Base-by-base conservation (phyloP, 495 filamentous ascomycete genomes). In the Penicillium lagena region DNA sequence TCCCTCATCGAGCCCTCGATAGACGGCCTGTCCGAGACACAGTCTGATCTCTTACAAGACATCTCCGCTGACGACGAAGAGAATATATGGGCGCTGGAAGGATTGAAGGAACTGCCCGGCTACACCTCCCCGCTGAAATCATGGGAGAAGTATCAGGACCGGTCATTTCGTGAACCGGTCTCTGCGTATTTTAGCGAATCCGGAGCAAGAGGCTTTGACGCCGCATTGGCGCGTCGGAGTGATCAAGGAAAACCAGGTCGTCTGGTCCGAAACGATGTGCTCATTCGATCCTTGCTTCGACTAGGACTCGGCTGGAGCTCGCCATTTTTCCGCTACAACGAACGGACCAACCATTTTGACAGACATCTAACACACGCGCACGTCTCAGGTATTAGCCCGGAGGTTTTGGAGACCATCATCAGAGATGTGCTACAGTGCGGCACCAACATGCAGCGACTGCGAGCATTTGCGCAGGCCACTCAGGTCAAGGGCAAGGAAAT, bases 251-350 rank as follows among this genome's bases (percentile, higher is more conserved):
- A 43, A 7, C n/a, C 50, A 2, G 51, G 45, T 11, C 53, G 55
- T 9, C 28, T 67, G 22, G 60, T 61, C n/a, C 61, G 54, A 29
- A 52, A 71, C 12, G 66, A 72, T 35, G 47, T 74, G 2, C 81
- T 87, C 50, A 58, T 83, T 30, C 58, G 77, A 37, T 83, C 80
- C 15, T 63, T 96, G 13, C 60, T 87, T 31, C 77, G 79, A 39
- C 74, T 96, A 9, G 86, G 83, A 0, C 71, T 96, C 2, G 93
- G 93, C 6, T 78, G 89, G 64, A 83, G 80, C 39, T 96, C 91
- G 0, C 62, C 85, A 9, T 76, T 96, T 38, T 96, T 94, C 61
- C 59, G 59, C 1, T 95, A 82, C 70, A 72, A 88, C 43, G 55
- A 72, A 28, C 56, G 67, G 17, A 76, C 71, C 29, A 62, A 62